Evolutionary conservation across 2,329 filamentous ascomycete species (phyloP).

Genomic region (Exophiala viscosa): DNA sequence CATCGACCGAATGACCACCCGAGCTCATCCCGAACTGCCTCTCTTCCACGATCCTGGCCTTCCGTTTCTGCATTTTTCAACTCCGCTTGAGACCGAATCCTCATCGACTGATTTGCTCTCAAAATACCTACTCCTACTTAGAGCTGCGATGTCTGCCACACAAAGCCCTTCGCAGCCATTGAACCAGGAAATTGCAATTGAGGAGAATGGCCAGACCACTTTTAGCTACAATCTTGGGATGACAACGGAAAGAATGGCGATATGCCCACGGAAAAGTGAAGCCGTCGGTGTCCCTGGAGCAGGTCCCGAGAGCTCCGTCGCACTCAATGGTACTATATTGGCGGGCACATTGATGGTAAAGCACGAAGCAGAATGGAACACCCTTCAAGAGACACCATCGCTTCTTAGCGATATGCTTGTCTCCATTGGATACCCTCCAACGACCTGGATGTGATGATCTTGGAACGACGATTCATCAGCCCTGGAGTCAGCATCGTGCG

Average conservation of each 20-base stretch:
- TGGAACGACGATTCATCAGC: background rate
- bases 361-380: slow-evolving; percentile 51
- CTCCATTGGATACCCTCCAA: slow-evolving; percentile 39
- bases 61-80: slow-evolving; percentile 25
- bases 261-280: slow-evolving; percentile 50
- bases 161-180: slow-evolving; percentile 4
- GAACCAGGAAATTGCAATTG: slow-evolving; percentile 13
- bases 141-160: slow-evolving; percentile 32
- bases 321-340: slow-evolving; percentile 56
- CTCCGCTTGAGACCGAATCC: slow-evolving; percentile 10
- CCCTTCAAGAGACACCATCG: slow-evolving; percentile 40
- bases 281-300: slow-evolving; percentile 40
- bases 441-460: slow-evolving; percentile 4
- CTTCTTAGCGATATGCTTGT: slow-evolving; percentile 44
- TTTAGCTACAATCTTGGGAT: slow-evolving; percentile 60
- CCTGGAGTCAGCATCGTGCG: no score
- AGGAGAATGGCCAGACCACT: slow-evolving; percentile 26
- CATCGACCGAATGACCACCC: slow-evolving; percentile 41
- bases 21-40: slow-evolving; percentile 36
- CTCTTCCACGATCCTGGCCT: slow-evolving; percentile 47
- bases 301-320: slow-evolving; percentile 42
- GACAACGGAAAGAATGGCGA: slow-evolving; percentile 52
- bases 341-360: slow-evolving; percentile 60
- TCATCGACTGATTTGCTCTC: slow-evolving; percentile 31
- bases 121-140: slow-evolving; percentile 43